These are phyloP conservation scores for Mycena polygramma DNA, from an alignment of 768 basidiomycete species.

Conservation along the genomic window DNA sequence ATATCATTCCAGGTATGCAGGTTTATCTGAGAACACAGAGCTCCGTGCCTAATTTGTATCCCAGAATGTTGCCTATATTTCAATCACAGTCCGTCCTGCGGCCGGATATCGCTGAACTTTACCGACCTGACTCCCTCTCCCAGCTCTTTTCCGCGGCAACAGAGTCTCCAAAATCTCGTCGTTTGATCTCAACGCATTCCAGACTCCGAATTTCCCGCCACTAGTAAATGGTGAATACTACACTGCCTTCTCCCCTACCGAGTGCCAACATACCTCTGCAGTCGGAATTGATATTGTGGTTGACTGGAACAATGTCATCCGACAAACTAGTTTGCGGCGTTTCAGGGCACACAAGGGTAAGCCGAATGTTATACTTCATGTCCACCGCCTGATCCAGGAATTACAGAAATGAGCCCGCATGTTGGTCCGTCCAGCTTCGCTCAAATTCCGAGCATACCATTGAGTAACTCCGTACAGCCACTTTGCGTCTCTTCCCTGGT, in stretches of 20 bases:
- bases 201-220: constrained; percentile 87
- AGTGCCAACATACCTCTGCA: constrained; percentile 39
- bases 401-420: constrained; percentile 79
- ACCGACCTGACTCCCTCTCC: background rate
- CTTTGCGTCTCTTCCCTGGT: constrained; percentile 89
- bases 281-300: constrained; percentile 93
- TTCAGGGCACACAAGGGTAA: constrained; percentile 87
- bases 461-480: constrained; percentile 59
- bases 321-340: constrained; percentile 82
- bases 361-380: background rate
- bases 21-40: background rate
- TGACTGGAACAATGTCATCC: constrained; percentile 89
- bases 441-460: background rate
- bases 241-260: constrained; percentile 21
- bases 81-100: constrained; percentile 67
- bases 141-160: constrained; percentile 83
- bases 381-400: constrained; percentile 3
- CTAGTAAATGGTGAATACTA: constrained; percentile 75
- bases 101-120: background rate
- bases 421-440: constrained; percentile 69
- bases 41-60: constrained; percentile 7
- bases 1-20: constrained; percentile 84
- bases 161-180: constrained; percentile 87
- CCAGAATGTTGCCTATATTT: constrained; percentile 92
- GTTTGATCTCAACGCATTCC: constrained; percentile 86